Evolutionary conservation across 2,329 filamentous ascomycete genomes (phyloP).

Genomic region (Pseudocercospora pini-densiflorae): DNA sequence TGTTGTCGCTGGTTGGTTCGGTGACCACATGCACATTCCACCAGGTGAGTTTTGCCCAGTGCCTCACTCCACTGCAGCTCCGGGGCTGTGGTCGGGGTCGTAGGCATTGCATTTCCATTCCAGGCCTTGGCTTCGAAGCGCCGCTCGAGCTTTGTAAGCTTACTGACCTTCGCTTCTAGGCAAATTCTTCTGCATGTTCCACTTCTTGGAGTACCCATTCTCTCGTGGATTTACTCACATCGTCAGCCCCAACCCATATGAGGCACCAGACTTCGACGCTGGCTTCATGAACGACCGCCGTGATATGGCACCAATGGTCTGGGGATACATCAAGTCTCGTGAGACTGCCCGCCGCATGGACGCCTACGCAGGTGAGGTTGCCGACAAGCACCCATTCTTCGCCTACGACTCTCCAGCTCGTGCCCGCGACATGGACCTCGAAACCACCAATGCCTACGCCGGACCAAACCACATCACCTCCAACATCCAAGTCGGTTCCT

Average conservation of each 20-base stretch:
- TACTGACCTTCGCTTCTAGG: not conserved
- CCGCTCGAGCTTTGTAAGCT: not conserved
- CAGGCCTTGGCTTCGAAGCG: not conserved
- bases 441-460: slow-evolving; percentile 75
- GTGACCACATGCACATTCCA: slow-evolving; percentile 64
- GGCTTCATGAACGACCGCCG: slow-evolving; percentile 82
- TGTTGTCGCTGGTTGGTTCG: slow-evolving; percentile 68
- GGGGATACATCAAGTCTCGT: slow-evolving; percentile 81
- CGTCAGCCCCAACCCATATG: slow-evolving; percentile 57
- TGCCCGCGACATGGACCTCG: slow-evolving; percentile 73
- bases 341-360: slow-evolving; percentile 80
- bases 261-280: slow-evolving; percentile 72
- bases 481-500: slow-evolving; percentile 68
- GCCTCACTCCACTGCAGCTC: slow-evolving; percentile 47
- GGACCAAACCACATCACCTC: slow-evolving; percentile 73
- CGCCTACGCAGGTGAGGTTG: slow-evolving; percentile 75
- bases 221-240: slow-evolving; percentile 74
- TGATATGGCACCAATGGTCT: slow-evolving; percentile 84
- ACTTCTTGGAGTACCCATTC: slow-evolving; percentile 79
- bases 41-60: slow-evolving; percentile 78
- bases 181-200: slow-evolving; percentile 85
- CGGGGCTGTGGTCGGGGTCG: not conserved
- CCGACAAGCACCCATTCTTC: slow-evolving; percentile 63
- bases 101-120: not conserved
- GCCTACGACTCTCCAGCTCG: slow-evolving; percentile 70